Evolutionary conservation across 108 stramenopile genomes (phyloP).

Genomic region (Skeletonema marinoi): DNA sequence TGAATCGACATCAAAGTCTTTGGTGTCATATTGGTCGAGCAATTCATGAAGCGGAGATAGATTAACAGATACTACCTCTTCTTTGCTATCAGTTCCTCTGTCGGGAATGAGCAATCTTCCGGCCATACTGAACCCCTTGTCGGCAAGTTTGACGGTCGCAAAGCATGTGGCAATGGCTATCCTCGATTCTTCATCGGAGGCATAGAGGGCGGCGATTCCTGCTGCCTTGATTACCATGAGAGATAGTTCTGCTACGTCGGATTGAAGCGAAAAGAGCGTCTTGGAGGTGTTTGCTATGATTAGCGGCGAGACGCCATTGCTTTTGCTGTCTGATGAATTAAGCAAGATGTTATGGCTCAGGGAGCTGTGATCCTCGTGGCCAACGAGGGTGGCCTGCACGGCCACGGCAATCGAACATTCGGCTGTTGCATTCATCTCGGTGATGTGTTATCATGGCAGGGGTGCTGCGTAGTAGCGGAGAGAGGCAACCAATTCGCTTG

Average conservation of each 20-base stretch:
- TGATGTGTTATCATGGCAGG: too few relatives aligned
- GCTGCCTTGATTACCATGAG: slow-evolving; percentile 1
- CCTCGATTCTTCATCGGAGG: not conserved
- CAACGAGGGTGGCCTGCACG: not conserved
- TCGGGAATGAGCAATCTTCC: not conserved
- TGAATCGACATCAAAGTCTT: not conserved
- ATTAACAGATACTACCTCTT: not conserved
- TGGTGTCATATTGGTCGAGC: not conserved
- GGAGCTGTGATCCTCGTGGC: not conserved
- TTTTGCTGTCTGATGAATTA: not conserved
- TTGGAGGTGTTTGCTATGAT: not conserved
- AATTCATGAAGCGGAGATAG: not conserved
- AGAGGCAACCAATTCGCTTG: too few relatives aligned
- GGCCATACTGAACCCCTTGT: not conserved
- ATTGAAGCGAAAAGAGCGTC: not conserved
- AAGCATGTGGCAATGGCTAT: not conserved
- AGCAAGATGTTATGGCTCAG: not conserved
- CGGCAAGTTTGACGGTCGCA: not conserved
- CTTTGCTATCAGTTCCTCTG: not conserved
- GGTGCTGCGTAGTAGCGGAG: too few relatives aligned
- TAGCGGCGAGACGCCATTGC: not conserved
- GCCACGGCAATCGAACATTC: not conserved
- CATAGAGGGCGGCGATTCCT: not conserved
- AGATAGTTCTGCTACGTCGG: not conserved
- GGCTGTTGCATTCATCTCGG: not conserved